phyloP scores from a whole-genome alignment of 768 basidiomycete genomes.

The Leccinum incarnatum region DNA sequence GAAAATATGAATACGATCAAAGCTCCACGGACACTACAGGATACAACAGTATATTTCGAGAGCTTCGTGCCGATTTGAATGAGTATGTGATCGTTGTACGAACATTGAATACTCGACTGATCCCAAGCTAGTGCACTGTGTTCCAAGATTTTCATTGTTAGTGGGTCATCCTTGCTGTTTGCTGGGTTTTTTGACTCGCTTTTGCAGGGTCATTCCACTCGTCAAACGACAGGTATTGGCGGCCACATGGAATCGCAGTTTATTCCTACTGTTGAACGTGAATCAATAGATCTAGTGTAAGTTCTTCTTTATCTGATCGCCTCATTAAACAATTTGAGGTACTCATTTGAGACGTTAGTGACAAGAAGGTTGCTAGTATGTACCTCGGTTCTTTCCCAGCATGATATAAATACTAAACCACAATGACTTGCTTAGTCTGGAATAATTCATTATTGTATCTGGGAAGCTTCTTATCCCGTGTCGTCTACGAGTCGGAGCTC shows the following conservation, averaged over 20 bases:
- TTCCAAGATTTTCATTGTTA: conserved; percentile 79
- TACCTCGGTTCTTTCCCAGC: not conserved
- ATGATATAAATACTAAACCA: not conserved
- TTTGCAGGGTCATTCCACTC: conserved; percentile 10
- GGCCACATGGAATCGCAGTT: conserved; percentile 11
- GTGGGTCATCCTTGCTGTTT: conserved; percentile 12
- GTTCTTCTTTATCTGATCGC: not conserved
- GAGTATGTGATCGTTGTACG: conserved; percentile 6
- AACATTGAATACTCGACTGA: conserved; percentile 1
- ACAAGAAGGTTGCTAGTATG: conserved; percentile 54
- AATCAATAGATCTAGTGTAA: conserved; percentile 12
- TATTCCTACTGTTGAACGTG: conserved; percentile 13
- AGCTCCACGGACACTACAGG: not conserved
- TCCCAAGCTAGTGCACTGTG: conserved; percentile 47
- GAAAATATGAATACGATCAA: conserved; percentile 6
- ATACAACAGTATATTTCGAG: not conserved
- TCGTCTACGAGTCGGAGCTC: not conserved
- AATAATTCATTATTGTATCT: not conserved
- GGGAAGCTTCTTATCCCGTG: not conserved
- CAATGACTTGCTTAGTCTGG: not conserved
- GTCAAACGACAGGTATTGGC: conserved; percentile 11
- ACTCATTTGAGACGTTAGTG: not conserved
- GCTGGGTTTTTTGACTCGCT: not conserved
- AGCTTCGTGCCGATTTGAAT: conserved; percentile 10
- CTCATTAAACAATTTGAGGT: not conserved